Evolutionary conservation across 2,329 filamentous ascomycete genomes (phyloP), one percentile per base, ranked within the genome.

Genomic region (Tolypocladium paradoxum): DNA sequence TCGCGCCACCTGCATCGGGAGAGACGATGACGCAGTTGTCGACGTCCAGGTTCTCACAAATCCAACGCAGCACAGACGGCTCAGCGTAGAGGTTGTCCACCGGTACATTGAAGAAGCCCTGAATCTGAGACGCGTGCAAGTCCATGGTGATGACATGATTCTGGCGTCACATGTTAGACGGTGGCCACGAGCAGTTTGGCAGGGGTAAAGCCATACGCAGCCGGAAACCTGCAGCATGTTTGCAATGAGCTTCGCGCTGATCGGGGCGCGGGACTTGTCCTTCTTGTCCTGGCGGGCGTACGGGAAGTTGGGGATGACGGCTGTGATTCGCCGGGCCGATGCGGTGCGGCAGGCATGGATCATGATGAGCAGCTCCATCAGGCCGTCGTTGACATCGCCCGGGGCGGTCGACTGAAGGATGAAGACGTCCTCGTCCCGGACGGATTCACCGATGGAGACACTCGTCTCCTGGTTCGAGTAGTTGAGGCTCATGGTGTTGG

Each of bases 301-400:
- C 31, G 91, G 91, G 73, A 96, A 97, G 73, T 95, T 96, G 60
- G 92, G 92, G 50, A 96, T 88, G 58, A 96, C 89, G 58, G 90
- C 92, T 24, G 92, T 96, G 73, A 97, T 96, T 59, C 92, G 88
- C 59, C 91, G 84, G 14, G 92, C 92, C 46, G 73, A 76, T 36
- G 77, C 77, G 34, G 76, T 79, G 45, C 75, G 74, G 78, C 92
- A 96, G 58, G 92, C 92, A 67, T 95, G 95, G 71, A 96, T 95
- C 85, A 96, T 96, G 73, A 97, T 96, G 60, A 97, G 81, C 37
- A 97, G 82, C 73, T 99, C 92, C 92, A 99, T 97, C 55, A 99
- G 81, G 49, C 90, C 90, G 69, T 97, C 92, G 73, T 99, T 99
- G 75, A 97, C 95, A 68, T 96, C 91, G 68, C 92, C 91, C 2